Evolutionary conservation across 208 protist species (phyloP).

Genomic region (Baffinella frigidus): DNA sequence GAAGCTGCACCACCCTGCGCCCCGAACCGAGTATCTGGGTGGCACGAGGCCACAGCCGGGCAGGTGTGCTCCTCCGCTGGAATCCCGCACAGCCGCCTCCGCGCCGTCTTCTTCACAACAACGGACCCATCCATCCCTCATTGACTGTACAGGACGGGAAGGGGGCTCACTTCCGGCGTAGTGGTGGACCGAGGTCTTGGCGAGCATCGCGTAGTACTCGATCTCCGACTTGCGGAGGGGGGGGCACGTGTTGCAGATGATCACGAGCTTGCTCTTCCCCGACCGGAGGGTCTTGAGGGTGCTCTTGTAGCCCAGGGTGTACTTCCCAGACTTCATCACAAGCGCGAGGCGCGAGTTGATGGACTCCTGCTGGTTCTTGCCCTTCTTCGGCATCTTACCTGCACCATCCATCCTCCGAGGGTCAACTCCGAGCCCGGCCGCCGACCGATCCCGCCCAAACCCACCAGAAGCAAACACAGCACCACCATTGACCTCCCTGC

Average conservation of each 20-base stretch:
- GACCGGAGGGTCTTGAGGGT: slow-evolving; percentile 93
- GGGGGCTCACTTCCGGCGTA: slow-evolving; percentile 86
- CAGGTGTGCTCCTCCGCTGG: too few relatives aligned
- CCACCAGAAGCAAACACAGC: too few relatives aligned
- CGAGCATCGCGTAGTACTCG: slow-evolving; percentile 99
- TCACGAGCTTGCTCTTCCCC: slow-evolving; percentile 90
- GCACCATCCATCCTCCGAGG: too few relatives aligned
- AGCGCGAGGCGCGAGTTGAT: slow-evolving; percentile 98
- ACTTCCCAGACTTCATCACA: slow-evolving; percentile 99
- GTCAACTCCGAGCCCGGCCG: not conserved
- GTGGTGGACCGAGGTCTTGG: slow-evolving; percentile 97
- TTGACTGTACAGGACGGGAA: too few relatives aligned
- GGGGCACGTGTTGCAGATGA: slow-evolving; percentile 98
- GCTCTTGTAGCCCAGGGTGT: slow-evolving; percentile 94
- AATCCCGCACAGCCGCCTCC: too few relatives aligned
- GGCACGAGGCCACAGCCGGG: too few relatives aligned
- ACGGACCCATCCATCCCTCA: too few relatives aligned
- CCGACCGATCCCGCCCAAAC: too few relatives aligned
- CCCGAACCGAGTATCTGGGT: too few relatives aligned
- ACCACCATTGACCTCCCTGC: too few relatives aligned
- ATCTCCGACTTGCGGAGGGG: slow-evolving; percentile 96
- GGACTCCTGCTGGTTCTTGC: slow-evolving; percentile 86
- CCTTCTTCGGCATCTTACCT: slow-evolving; percentile 57
- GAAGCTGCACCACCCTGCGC: too few relatives aligned
- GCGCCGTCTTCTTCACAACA: too few relatives aligned